Base-by-base conservation (phyloP, 495 filamentous ascomycete species). In the Aspergillus homomorphus region DNA sequence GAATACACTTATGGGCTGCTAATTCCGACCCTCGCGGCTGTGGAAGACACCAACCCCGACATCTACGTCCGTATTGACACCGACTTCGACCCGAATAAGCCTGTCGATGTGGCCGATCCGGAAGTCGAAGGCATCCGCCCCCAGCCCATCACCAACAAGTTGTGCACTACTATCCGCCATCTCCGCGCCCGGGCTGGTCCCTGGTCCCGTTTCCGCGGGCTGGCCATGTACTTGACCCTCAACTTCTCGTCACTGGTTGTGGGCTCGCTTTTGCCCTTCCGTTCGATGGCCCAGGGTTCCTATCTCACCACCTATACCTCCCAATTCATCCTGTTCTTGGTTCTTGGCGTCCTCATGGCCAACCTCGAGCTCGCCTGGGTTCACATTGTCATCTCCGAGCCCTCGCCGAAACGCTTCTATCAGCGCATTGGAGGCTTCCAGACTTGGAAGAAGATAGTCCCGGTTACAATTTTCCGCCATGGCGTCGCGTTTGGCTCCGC, bases 1-100 rank as follows among this genome's bases (percentile, higher is more conserved):
- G 70, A 77, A 51, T 89, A 89, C 69, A 83, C 82, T 23, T 80
- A 87, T 58, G 79, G 78, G 38, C 60, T 76, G 38, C 77, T 89
- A 21, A 73, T 89, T 18, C 73, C 80, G 5, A 84, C 83, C 10
- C 74, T 89, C 18, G 79, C 85, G 49, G 80, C 81, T 56, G 71
- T 89, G 58, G 87, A 89, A 69, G 79, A 79, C 51, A 76, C 85
- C 30, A 81, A 82, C 58, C 79, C 84, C 12, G 77, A 82, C 52
- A 76, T 84, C 60, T 82, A 82, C 58, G 73, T 83, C 51, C 67
- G 73, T 22, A 74, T 79, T 61, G 70, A 77, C 20, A 57, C 65
- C 54, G 70, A 76, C 19, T 69, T 65, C 42, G 62, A 71, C 53
- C 67, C 65, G 15, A 75, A 68, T 45, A 72, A 73, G 59, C 60